Base-by-base conservation (phyloP, 2,329 filamentous ascomycete species). In the Dothistroma pini region DNA sequence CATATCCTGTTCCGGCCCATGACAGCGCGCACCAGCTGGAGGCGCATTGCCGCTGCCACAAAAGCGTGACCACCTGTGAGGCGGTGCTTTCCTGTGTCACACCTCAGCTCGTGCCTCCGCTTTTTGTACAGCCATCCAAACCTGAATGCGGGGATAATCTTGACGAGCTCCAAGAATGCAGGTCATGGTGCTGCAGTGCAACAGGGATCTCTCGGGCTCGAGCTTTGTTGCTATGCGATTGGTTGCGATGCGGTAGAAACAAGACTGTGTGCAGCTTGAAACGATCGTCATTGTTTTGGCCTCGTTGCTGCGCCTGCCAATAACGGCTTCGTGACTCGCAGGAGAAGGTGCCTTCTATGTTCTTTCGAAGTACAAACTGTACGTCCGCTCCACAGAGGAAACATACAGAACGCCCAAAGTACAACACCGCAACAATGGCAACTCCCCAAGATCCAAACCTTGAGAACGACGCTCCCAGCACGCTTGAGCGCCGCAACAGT, bases 401-500 rank as follows among this genome's bases (percentile, higher is more conserved):
- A 22, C 8, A 57, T n/a, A 29, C n/a, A 54, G 11, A 19, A 38
- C 22, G 22, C 32, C 29, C 44, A 34, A 32, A 38, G 16, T 31
- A 22, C 9, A 35, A 47, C 48, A 21, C 25, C 25, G 32, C 35
- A 52, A 61, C 54, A 31, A 64, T 66, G 62, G 58, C 59, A 25
- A 38, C 56, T 21, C 54, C 56, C 10, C 51, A 55, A 54, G 25
- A 9, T 35, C 19, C 56, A 60, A 31, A 44, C 54, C 53, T 68
- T 16, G 66, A 69, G 54, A 58, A 51, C 48, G 64, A 60, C 5
- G 60, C 66, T n/a, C 54, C 59, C 12, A 59, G 35, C 11, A 34
- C 60, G 19, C 61, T 65, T 12, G 61, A 66, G 55, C 56, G 64
- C 12, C 56, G 62, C 19, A 61, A 65, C 19, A 60, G 56, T 50